Percentiles rank a stretch among this genome's conserved stretches.
Evolutionary conservation across 116 monocot genomes (phyloP).

Genomic region (Trichopus zeylanicus): DNA sequence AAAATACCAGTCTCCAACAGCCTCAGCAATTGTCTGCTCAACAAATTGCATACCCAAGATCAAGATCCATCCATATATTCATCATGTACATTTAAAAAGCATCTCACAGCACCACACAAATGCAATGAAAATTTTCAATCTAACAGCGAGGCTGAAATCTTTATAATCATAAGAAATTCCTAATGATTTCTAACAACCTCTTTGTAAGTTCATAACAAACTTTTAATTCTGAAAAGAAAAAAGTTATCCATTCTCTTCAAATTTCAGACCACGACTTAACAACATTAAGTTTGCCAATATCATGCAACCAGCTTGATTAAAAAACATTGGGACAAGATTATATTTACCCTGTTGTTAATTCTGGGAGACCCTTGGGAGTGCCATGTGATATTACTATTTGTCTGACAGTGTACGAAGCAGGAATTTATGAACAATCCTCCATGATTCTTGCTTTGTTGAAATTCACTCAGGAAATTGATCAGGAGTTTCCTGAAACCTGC

Average conservation of each 20-base stretch:
- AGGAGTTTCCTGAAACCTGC: constrained; percentile 47
- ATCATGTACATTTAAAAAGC: neutral
- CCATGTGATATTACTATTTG: constrained; percentile 53
- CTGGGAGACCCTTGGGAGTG: constrained; percentile 58
- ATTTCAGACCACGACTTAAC: too few species aligned
- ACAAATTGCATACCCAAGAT: neutral
- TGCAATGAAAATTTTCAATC: too few species aligned
- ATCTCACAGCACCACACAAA: neutral
- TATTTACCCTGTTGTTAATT: constrained; percentile 64
- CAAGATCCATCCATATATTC: neutral
- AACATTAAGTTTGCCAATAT: too few species aligned
- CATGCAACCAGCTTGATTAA: too few species aligned
- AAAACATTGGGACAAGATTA: too few species aligned
- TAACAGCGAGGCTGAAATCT: too few species aligned
- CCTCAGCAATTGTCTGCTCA: constrained; percentile 54
- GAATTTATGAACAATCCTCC: constrained; percentile 69
- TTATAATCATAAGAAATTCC: too few species aligned
- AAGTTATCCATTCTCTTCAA: too few species aligned
- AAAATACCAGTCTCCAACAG: constrained; percentile 78
- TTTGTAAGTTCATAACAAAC: too few species aligned
- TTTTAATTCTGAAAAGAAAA: too few species aligned
- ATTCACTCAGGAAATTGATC: constrained; percentile 30
- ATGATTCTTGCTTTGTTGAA: too few species aligned
- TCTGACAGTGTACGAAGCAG: constrained; percentile 83
- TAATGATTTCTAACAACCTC: too few species aligned